Evolutionary conservation across 805 yeast genomes (phyloP), one percentile per base, ranked within the genome.

Genomic region (Torulaspora maleeae): DNA sequence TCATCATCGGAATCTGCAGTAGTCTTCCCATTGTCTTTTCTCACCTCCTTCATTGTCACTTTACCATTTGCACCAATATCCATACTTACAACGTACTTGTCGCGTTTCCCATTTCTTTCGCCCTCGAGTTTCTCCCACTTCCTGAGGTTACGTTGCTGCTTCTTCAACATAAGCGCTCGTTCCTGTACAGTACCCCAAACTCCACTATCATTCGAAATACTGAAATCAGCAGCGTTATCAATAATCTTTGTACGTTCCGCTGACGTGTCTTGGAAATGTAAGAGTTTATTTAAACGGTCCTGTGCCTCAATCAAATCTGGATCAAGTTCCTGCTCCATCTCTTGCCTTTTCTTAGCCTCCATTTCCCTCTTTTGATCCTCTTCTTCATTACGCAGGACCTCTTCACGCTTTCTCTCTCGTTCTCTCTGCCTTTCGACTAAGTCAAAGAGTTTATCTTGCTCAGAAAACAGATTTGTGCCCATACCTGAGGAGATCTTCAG

Each of bases 171-270:
- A 46, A 88, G 70, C 0, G 97, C 97, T 54, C 93, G 78, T 55
- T 95, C 97, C 43, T 82, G 74, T 1, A 95, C 82, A 30, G 73
- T 70, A 0, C 95, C 81, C 98, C 99, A 93, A 50, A 83, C 69
- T 53, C 78, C 83, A 27, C 72, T 74, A 0, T 75, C 67, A 2
- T 70, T 69, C 0, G 87, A 78, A 28, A 73, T 67, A 12, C 75
- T 70, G 44, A 82, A 65, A 61, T 93, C 99, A 4, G 95, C 79
- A 0, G 95, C 96, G 60, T 87, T 83, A 61, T 93, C 99, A 32
- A 95, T 90, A 51, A 93, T 88, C 54, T 79, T 80, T 0, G 99
- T 93, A 61, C 99, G 74, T 62, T 88, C 95, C 1, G 90, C 86
- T 5, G 95, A 86, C 13, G 90, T 80, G 2, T 78, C 86, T 63